A percentile compares a stretch with the other conserved stretches of the same genome.
Conservation (phyloP, 805 yeast genomes). For the Ogataea minuta region DNA sequence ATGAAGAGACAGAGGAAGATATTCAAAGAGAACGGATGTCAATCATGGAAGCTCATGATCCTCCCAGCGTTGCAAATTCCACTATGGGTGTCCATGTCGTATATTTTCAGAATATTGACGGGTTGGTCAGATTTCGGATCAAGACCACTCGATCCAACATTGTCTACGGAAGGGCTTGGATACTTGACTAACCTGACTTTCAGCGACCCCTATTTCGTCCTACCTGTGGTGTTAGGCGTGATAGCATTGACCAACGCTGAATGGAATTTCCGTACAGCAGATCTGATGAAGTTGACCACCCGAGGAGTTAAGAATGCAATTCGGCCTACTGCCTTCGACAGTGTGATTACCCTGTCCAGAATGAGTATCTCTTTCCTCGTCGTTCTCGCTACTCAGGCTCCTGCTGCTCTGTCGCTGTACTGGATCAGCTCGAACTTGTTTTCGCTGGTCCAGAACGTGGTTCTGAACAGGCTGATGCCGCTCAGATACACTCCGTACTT, state of each 20-base stretch:
- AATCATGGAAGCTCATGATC: constrained; percentile 74
- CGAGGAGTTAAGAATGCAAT: constrained; percentile 40
- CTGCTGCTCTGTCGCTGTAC: constrained; percentile 76
- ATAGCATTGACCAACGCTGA: constrained; percentile 76
- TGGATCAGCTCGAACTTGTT: constrained; percentile 86
- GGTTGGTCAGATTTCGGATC: constrained; percentile 53
- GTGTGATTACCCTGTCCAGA: constrained; percentile 68
- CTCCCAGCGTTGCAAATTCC: constrained; percentile 85
- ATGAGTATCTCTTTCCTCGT: constrained; percentile 75
- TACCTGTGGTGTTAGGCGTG: constrained; percentile 73
- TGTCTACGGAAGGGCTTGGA: constrained; percentile 52
- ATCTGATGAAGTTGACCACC: constrained; percentile 43
- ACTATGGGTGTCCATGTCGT: constrained; percentile 76
- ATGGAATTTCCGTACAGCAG: constrained; percentile 70
- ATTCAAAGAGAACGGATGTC: constrained; percentile 66
- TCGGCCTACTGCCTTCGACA: constrained; percentile 59
- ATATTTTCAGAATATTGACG: constrained; percentile 70
- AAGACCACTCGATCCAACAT: constrained; percentile 48
- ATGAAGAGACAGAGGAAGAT: constrained; percentile 68
- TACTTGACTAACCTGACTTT: constrained; percentile 62
- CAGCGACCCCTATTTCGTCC: constrained; percentile 57
- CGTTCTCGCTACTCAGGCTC: constrained; percentile 84
- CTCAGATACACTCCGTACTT: constrained; percentile 47
- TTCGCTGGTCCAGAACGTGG: constrained; percentile 71
- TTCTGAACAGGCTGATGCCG: constrained; percentile 67